Evolutionary conservation across 768 basidiomycete species (phyloP).

Genomic region (Podaxis carcinomalis): DNA sequence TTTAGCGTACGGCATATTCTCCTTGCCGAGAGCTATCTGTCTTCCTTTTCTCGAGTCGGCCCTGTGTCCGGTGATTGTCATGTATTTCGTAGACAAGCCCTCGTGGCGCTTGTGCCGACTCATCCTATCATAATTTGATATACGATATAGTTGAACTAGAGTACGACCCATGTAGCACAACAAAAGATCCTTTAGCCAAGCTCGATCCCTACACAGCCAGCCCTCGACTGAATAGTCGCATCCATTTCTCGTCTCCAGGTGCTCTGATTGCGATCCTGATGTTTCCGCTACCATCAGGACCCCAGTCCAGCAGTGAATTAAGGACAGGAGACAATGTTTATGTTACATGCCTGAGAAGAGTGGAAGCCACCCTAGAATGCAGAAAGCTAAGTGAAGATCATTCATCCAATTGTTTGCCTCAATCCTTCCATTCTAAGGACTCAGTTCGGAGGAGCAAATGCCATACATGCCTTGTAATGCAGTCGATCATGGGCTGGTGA

Average conservation of each 20-base stretch:
- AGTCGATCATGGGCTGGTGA: background rate
- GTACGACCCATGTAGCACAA: no score
- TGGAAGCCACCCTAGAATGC: background rate
- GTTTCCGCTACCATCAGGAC: background rate
- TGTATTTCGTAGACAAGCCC: no score
- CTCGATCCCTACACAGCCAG: background rate
- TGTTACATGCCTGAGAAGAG: background rate
- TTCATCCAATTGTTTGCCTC: background rate
- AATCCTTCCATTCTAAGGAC: background rate
- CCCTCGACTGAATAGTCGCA: background rate
- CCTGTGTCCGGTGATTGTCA: no score
- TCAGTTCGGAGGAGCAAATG: background rate
- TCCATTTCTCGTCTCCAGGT: background rate
- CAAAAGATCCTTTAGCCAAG: no score
- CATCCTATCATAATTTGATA: no score
- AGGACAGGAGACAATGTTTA: background rate
- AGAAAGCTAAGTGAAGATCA: background rate
- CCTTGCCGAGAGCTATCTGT: no score
- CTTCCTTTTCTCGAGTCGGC: no score
- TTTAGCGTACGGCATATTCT: no score
- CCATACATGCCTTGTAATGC: background rate
- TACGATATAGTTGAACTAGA: no score
- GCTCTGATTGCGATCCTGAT: background rate
- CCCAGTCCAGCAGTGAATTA: background rate
- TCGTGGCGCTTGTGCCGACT: no score